Conservation (phyloP, 192 early-diverging fungal species). For the Endogone sp. region DNA sequence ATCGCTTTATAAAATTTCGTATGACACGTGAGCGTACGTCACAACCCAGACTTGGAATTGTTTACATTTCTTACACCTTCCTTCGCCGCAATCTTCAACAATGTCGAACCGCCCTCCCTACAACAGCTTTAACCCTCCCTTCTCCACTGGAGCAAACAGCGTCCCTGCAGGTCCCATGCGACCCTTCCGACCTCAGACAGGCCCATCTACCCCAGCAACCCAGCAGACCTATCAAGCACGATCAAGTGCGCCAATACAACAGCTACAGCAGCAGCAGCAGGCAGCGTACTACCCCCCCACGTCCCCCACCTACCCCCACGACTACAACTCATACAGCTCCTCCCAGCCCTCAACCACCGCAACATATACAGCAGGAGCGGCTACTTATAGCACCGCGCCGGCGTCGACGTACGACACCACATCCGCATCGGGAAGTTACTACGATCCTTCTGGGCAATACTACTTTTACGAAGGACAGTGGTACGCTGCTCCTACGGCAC, state of each 20-base stretch:
- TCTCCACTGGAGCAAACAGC: neutral
- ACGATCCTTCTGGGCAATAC: neutral
- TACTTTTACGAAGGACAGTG: neutral
- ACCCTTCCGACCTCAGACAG: neutral
- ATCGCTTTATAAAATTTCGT: neutral
- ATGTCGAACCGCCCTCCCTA: neutral
- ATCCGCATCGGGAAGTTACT: neutral
- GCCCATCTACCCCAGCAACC: neutral
- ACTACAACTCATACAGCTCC: neutral
- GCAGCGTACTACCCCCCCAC: neutral
- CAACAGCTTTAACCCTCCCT: neutral
- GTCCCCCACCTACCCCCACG: neutral
- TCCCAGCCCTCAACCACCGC: neutral
- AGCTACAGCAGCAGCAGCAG: no score
- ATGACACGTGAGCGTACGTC: neutral
- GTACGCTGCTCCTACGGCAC: neutral
- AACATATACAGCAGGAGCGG: neutral
- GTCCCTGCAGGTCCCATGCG: neutral
- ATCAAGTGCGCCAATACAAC: no score
- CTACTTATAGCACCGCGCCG: no score
- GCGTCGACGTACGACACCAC: neutral
- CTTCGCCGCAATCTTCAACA: neutral
- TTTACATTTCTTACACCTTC: no score
- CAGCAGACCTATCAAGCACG: neutral
- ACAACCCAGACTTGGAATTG: neutral